These are phyloP conservation scores for Aspergillus intermedius DNA, from an alignment of 2,329 filamentous ascomycete species.

Conservation along the genomic window DNA sequence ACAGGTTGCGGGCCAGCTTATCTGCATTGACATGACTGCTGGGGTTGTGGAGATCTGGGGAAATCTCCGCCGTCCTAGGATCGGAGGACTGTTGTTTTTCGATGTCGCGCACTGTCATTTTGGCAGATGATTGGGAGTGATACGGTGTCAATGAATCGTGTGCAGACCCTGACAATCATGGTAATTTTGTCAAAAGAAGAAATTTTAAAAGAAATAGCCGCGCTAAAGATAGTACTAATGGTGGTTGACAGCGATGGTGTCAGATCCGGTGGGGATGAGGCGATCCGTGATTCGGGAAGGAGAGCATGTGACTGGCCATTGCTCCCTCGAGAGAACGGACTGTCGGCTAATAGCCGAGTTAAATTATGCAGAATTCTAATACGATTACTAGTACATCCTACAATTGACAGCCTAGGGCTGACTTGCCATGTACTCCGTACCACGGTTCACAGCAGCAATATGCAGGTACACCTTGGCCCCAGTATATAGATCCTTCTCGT, in stretches of 20 bases:
- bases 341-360: too few species aligned
- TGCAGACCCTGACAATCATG: too few species aligned
- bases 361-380: too few species aligned
- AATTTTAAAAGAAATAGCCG: too few species aligned
- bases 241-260: not conserved
- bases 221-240: not conserved
- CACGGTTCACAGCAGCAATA: too few species aligned
- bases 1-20: slow-evolving; percentile 50
- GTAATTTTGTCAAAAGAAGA: too few species aligned
- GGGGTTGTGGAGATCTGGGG: slow-evolving; percentile 9
- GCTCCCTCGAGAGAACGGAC: too few species aligned
- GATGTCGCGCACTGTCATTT: slow-evolving; percentile 11
- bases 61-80: slow-evolving; percentile 9
- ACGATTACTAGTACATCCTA: too few species aligned
- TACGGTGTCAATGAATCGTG: not conserved
- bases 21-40: slow-evolving; percentile 32
- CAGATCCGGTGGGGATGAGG: not conserved
- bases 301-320: not conserved
- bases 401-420: too few species aligned
- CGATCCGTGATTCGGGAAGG: not conserved
- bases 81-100: slow-evolving; percentile 15
- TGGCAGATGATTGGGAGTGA: not conserved
- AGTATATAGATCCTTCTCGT: too few species aligned
- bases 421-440: too few species aligned
- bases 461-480: too few species aligned